Evolutionary conservation across 441 rosid genomes (phyloP).

Genomic region (Eutrema salsugineum): DNA sequence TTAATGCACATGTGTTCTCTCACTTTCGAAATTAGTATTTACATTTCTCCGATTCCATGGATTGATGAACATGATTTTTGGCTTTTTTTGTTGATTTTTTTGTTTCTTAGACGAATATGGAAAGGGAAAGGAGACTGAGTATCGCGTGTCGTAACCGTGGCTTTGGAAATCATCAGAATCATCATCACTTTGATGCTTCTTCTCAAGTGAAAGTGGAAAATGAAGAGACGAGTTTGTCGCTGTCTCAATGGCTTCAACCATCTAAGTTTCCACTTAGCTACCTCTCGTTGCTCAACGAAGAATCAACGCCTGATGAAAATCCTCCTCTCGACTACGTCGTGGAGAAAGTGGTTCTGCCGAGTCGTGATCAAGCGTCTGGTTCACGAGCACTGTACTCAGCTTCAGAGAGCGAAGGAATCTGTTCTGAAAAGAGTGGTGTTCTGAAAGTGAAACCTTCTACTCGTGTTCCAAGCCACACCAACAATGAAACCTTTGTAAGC

Average conservation of each 20-base stretch:
- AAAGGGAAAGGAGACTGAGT: neutral
- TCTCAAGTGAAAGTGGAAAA: neutral
- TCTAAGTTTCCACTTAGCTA: conserved; percentile 16
- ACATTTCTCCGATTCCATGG: neutral
- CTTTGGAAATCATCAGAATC: neutral
- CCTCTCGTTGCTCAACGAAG: conserved; percentile 22
- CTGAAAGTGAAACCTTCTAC: neutral
- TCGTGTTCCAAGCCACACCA: conserved; percentile 15
- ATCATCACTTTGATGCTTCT: neutral
- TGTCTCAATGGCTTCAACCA: conserved; percentile 26
- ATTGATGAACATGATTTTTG: neutral
- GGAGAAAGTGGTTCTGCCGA: neutral
- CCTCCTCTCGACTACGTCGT: no score
- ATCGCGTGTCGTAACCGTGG: no score
- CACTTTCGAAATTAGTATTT: neutral
- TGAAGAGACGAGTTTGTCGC: neutral
- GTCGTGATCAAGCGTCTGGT: neutral
- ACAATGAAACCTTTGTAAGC: conserved; percentile 3
- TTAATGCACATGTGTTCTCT: neutral
- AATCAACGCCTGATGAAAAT: conserved; percentile 1
- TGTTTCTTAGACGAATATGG: neutral
- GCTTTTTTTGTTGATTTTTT: neutral
- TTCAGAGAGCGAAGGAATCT: neutral
- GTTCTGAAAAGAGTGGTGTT: neutral
- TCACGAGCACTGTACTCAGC: neutral